phyloP scores from a whole-genome alignment of 2,329 filamentous ascomycete species.

The Chaetomium globosum region DNA sequence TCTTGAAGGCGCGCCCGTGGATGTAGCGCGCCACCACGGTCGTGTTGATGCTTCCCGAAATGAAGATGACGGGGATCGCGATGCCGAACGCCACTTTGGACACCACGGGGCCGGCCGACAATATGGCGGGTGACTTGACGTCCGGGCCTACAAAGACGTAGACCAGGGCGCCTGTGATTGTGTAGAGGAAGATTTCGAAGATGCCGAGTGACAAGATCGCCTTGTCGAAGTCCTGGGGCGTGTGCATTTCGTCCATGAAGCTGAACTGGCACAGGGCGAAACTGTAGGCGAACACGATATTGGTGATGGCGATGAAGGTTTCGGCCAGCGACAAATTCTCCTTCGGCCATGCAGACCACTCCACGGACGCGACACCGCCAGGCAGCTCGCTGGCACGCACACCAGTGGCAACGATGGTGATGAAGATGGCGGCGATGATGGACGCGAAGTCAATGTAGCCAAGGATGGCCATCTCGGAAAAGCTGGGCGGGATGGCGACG shows the following conservation, averaged over 20 bases:
- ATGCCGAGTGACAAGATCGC: conserved; percentile 64
- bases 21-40: conserved; percentile 52
- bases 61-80: conserved; percentile 71
- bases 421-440: conserved; percentile 63
- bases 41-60: conserved; percentile 71
- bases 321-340: conserved; percentile 52
- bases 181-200: conserved; percentile 66
- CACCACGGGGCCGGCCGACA: conserved; percentile 61
- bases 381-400: conserved; percentile 43
- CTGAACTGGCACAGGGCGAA: conserved; percentile 56
- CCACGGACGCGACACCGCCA: conserved; percentile 35
- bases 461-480: conserved; percentile 53
- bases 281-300: conserved; percentile 73
- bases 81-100: conserved; percentile 71
- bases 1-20: conserved; percentile 50
- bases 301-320: conserved; percentile 63
- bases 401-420: conserved; percentile 68
- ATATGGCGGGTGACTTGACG: conserved; percentile 68
- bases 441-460: conserved; percentile 62
- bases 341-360: conserved; percentile 53
- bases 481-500: conserved; percentile 52
- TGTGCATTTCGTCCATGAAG: conserved; percentile 59
- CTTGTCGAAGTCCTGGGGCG: conserved; percentile 51
- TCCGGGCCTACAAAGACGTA: conserved; percentile 68
- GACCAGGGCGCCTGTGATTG: conserved; percentile 66